phyloP scores from a whole-genome alignment of 1,284 basidiomycete genomes.

The Coniferiporia weirii region DNA sequence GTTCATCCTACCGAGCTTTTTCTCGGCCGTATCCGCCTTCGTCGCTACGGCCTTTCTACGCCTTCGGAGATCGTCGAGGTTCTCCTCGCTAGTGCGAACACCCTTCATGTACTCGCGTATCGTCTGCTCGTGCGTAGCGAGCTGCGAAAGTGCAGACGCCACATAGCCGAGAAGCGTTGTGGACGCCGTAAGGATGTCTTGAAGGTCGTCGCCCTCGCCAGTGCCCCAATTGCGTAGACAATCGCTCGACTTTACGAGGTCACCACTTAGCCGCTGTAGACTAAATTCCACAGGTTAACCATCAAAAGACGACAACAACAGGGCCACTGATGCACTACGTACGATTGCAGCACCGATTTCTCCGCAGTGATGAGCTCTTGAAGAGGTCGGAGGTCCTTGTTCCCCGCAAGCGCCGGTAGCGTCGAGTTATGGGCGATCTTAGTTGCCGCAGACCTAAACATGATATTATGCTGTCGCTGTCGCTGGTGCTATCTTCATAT shows the following conservation, averaged over 20 bases:
- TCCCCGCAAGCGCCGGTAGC: conserved; percentile 70
- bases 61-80: conserved; percentile 71
- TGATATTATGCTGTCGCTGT: conserved; percentile 24
- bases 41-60: conserved; percentile 61
- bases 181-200: conserved; percentile 49
- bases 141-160: conserved; percentile 63
- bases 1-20: conserved; percentile 87
- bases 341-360: conserved; percentile 77
- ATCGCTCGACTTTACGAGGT: conserved; percentile 70
- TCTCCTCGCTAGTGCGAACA: conserved; percentile 82
- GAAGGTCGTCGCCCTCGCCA: conserved; percentile 85
- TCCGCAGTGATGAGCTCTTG: conserved; percentile 90
- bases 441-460: conserved; percentile 72
- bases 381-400: conserved; percentile 75
- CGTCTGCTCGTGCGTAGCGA: conserved; percentile 68
- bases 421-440: conserved; percentile 84
- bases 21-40: conserved; percentile 85
- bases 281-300: conserved; percentile 30
- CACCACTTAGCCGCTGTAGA: conserved; percentile 57
- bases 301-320: neutral
- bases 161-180: conserved; percentile 68
- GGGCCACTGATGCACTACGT: conserved; percentile 29
- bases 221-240: conserved; percentile 74
- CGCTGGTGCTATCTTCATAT: neutral
- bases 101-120: conserved; percentile 76